A percentile compares a stretch with the other conserved stretches of the same genome.
Evolutionary conservation across 768 basidiomycete species (phyloP).

Genomic region (Suillus cothurnatus): DNA sequence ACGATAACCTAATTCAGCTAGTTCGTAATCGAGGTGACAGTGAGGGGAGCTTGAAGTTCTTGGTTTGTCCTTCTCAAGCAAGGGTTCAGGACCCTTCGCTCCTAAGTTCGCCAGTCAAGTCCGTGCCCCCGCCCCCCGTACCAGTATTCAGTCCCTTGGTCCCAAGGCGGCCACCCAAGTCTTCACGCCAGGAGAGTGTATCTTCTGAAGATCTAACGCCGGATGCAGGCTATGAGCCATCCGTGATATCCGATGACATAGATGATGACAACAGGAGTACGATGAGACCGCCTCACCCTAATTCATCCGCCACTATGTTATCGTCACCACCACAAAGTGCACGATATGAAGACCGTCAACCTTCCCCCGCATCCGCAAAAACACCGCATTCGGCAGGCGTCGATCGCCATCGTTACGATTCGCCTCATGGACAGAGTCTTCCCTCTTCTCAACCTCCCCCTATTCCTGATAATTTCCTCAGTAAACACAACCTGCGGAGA

Average conservation of each 20-base stretch:
- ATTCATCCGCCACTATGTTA: constrained; percentile 31
- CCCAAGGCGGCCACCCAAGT: constrained; percentile 48
- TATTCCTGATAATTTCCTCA: constrained; percentile 33
- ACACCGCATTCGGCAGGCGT: constrained; percentile 22
- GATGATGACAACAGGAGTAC: constrained; percentile 59
- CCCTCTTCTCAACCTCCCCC: constrained; percentile 31
- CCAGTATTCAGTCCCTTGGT: constrained; percentile 51
- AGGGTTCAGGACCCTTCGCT: constrained; percentile 56
- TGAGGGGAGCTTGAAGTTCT: constrained; percentile 81
- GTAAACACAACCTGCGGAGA: constrained; percentile 30
- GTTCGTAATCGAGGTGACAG: constrained; percentile 75
- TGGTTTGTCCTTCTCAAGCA: constrained; percentile 69
- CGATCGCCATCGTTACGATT: constrained; percentile 31
- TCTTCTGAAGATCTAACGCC: constrained; percentile 64
- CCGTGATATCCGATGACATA: constrained; percentile 52
- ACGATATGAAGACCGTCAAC: constrained; percentile 41
- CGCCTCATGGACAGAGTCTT: constrained; percentile 20
- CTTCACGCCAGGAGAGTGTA: constrained; percentile 67
- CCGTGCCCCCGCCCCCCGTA: constrained; percentile 54
- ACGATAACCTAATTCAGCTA: constrained; percentile 70
- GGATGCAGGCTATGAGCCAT: constrained; percentile 68
- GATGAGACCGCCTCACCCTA: constrained; percentile 41
- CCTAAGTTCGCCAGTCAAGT: constrained; percentile 42
- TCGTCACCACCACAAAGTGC: constrained; percentile 44
- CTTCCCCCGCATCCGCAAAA: constrained; percentile 36